Evolutionary conservation across 371 early-diverging fungal species (phyloP), one percentile per base, ranked within the genome.

Genomic region (Mucor velutinosus): DNA sequence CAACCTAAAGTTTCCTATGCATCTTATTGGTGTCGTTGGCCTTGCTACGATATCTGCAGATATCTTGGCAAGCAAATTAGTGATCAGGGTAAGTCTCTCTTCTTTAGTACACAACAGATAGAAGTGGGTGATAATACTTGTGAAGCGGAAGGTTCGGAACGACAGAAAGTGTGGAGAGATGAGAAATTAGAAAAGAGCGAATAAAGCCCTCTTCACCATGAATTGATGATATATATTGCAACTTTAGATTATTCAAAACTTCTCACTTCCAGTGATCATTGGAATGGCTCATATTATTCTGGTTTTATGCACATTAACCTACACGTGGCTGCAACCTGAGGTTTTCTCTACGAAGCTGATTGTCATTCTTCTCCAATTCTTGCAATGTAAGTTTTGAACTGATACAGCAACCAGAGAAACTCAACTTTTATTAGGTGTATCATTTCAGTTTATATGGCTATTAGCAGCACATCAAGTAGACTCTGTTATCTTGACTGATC

Each of bases 371-470:
- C 60, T 79, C 47, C 76, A 79, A 30, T 65, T 30, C 12, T 14
- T 27, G 21, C 30, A 7, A 19, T 6, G 19, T 32, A 35, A 45
- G 11, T 25, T 1, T 14, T 15, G 14, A 4, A 5, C 1, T 19
- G 43, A 32, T 8, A 15, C 30, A 10, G 1, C n/a, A 11, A 58
- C 5, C 4, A 15, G 30, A 12, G 12, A 61, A 12, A 11, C 37
- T 56, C 27, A 27, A n/a, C 0, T 57, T 21, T 1, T 2, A 12
- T 19, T 64, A 76, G 75, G 67, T 10, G 12, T 69, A 19, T 63
- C 71, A 23, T 74, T 80, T 59, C 65, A 70, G 35, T 27, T 74
- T 39, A 65, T 75, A n/a, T 80, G 80, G 80, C 39, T 75, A 41
- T 64, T 71, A 17, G 70, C 72, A 6, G 66, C 67, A 1, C 66